Evolutionary conservation across 108 stramenopile genomes (phyloP), one percentile per base, ranked within the genome.

Genomic region (Pseudonitzschia pungens): DNA sequence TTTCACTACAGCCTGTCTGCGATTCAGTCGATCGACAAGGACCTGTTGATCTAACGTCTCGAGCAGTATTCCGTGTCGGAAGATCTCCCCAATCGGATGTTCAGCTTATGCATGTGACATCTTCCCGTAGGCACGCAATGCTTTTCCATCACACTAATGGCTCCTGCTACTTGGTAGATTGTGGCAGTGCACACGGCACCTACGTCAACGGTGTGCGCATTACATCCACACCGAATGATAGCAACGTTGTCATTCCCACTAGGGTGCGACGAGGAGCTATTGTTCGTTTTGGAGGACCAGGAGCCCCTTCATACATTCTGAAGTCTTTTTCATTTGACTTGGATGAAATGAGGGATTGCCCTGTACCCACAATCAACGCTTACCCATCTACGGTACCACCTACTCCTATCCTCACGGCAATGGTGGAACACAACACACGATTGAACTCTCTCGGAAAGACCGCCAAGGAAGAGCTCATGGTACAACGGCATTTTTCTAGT

Each of bases 71-170:
- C 63, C 79, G 86, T 55, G 66, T 93, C 22, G 92, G 92, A 0
- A 84, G 92, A 14, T 90, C 92, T 16, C 89, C 89, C 3, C 71
- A 77, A 20, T 81, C 80, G 36, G 85, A 93, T 71, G 77, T 93
- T 56, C 84, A 84, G 65, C 82, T 93, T 27, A 48, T 81, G n/a
- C 89, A 90, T 62, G 83, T 70, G 1, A 90, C 89, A 3, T 87
- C 87, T 6, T 88, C 87, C 43, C 77, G 92, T 52, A 79, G 79
- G 43, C 92, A 93, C 64, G 92, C 92, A 11, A 83, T 93, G 75
- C 75, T 93, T 28, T 93, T 93, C 64, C 92, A 93, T 65, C 92
- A 93, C 72, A 79, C 87, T n/a, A 90, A 90, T 67, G 89, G 89
- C 21, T 85, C 82, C 10, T 93, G 92, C 54, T 93, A 93, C 70